Evolutionary conservation across 495 filamentous ascomycete species (phyloP), one percentile per base, ranked within the genome.

Genomic region (Trichocladium uniseriatum): DNA sequence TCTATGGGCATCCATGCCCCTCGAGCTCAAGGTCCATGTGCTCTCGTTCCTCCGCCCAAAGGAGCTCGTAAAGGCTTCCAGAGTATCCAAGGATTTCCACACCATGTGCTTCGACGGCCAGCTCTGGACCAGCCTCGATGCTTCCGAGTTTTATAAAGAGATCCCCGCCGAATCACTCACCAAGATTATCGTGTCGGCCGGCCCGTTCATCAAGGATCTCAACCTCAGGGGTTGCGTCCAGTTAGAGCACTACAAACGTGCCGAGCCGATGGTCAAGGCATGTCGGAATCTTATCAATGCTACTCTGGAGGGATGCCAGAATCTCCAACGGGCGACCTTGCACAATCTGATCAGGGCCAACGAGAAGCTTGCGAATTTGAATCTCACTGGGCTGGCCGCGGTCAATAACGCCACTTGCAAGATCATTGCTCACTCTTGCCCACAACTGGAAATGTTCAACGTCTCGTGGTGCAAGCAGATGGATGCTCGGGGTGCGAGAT

Each of bases 41-140:
- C 77, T 98, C 48, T 72, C 76, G 5, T 87, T 83, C 57, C 67
- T 97, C 22, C 75, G 69, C 22, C 89, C 91, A 10, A 87, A 80
- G 56, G 83, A 97, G 61, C 79, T 98, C 40, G 79, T 97, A 9
- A 80, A 86, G 45, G 80, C 78, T 40, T 94, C 92, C 5, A 66
- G 76, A 13, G 84, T 94, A n/a, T 89, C 81, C 57, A 88, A 80
- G 57, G 62, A 75, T 14, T 97, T 92, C 76, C 73, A 95, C 63
- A 69, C 76, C 28, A 84, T 89, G 72, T 96, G 91, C 68, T 95
- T 88, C 54, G 92, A 98, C 63, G 92, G 92, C 7, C 92, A 98
- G 66, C 69, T 98, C 15, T 98, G 92, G 92, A 78, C 77, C 0
- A 77, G 75, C 39, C 74, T 97, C 36, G 89, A 97, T 60, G 83